Conservation (phyloP, 257 asterid species). For the Prunella vulgaris region DNA sequence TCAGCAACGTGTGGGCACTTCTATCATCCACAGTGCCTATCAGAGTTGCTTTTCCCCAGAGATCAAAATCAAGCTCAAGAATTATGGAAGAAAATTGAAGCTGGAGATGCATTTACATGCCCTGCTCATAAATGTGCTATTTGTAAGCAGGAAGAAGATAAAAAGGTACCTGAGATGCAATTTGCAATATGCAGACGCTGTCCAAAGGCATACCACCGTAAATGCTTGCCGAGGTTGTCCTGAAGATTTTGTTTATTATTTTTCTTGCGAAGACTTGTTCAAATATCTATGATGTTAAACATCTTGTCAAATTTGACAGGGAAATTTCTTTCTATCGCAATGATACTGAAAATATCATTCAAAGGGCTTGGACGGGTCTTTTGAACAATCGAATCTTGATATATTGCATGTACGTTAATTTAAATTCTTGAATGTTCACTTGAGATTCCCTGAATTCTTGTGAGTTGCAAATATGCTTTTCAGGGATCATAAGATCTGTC, state of each 20-base stretch:
- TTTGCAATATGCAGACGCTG: constrained; percentile 76
- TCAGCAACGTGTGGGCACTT: constrained; percentile 80
- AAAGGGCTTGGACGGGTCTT: constrained; percentile 70
- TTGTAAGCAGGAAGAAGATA: constrained; percentile 60
- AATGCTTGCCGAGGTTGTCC: constrained; percentile 71
- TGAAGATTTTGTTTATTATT: constrained; percentile 5
- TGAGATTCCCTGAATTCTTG: not conserved
- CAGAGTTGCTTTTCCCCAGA: constrained; percentile 39
- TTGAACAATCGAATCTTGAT: constrained; percentile 52
- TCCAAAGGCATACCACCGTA: constrained; percentile 68
- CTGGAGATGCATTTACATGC: constrained; percentile 64
- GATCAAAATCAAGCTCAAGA: constrained; percentile 38
- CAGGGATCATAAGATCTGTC: constrained; percentile 59
- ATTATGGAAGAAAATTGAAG: constrained; percentile 40
- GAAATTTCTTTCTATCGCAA: constrained; percentile 32
- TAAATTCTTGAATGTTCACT: constrained; percentile 9
- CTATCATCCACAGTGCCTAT: constrained; percentile 63
- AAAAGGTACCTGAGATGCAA: constrained; percentile 41
- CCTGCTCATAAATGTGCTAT: constrained; percentile 60
- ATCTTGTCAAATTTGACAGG: constrained; percentile 31
- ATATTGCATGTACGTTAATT: constrained; percentile 59
- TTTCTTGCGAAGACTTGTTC: constrained; percentile 6
- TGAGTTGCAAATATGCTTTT: constrained; percentile 15
- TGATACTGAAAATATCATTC: constrained; percentile 27
- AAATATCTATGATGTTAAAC: constrained; percentile 19